Evolutionary conservation across 2,329 filamentous ascomycete genomes (phyloP).

Genomic region (Penicillium brasilianum): DNA sequence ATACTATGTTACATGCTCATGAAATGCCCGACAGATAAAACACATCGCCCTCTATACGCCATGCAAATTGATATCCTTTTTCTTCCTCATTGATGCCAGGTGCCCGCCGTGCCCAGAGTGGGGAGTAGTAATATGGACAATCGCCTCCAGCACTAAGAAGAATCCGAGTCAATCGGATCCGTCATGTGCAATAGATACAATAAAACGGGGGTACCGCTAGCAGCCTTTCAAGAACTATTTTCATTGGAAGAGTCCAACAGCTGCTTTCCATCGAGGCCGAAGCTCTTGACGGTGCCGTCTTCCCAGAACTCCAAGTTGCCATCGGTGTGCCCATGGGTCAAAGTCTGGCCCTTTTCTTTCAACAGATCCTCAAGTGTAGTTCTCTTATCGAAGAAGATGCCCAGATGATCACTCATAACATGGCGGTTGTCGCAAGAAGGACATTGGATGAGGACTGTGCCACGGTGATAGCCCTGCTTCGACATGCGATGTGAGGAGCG

Average conservation of each 20-base stretch:
- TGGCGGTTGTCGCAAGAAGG: slow-evolving; percentile 85
- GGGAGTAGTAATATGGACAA: slow-evolving; percentile 23
- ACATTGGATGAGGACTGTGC: slow-evolving; percentile 86
- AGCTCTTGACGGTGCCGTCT: slow-evolving; percentile 60
- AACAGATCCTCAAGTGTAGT: slow-evolving; percentile 52
- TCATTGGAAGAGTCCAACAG: slow-evolving; percentile 16
- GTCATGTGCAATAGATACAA: neutral
- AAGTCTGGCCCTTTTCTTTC: slow-evolving; percentile 62
- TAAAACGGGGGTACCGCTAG: neutral
- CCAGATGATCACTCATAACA: slow-evolving; percentile 88
- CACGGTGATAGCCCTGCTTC: slow-evolving; percentile 93
- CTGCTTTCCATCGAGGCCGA: slow-evolving; percentile 20
- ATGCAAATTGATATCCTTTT: slow-evolving; percentile 10
- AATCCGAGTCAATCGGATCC: slow-evolving; percentile 1
- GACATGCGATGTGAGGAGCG: slow-evolving; percentile 85
- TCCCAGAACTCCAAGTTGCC: slow-evolving; percentile 95
- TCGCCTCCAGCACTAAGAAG: neutral
- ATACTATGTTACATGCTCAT: slow-evolving; percentile 12
- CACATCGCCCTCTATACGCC: slow-evolving; percentile 16
- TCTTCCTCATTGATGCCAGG: slow-evolving; percentile 26
- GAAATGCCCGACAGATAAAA: slow-evolving; percentile 5
- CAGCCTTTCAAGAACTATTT: slow-evolving; percentile 14
- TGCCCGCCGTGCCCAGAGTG: slow-evolving; percentile 33
- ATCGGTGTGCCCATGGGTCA: slow-evolving; percentile 77
- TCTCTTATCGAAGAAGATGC: slow-evolving; percentile 56